phyloP scores from a whole-genome alignment of 2,329 filamentous ascomycete genomes.

The Cercospora sojina region DNA sequence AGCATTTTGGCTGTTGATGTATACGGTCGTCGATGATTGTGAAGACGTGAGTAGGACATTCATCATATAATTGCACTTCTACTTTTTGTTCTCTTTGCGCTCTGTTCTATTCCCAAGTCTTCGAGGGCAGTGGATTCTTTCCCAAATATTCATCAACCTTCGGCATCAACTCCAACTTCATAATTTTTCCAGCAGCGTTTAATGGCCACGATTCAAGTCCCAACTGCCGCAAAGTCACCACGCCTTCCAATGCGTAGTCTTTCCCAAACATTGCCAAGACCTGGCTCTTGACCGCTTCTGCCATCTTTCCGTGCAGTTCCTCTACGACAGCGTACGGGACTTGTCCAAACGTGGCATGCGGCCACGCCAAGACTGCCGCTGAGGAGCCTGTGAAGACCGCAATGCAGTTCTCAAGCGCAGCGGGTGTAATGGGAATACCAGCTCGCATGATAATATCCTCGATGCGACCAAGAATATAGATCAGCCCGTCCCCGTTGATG shows the following conservation, averaged over 20 bases:
- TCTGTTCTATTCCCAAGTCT: background rate
- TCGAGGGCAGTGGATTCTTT: background rate
- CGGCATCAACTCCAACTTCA: constrained; percentile 25
- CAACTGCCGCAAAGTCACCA: constrained; percentile 24
- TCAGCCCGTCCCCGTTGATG: constrained; percentile 21
- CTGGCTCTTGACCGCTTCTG: constrained; percentile 23
- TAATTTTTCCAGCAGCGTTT: constrained; percentile 32
- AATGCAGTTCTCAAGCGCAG: constrained; percentile 30
- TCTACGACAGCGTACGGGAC: constrained; percentile 27
- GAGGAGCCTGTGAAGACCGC: constrained; percentile 20
- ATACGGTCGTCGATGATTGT: background rate
- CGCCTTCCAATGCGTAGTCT: constrained; percentile 26
- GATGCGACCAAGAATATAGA: constrained; percentile 30
- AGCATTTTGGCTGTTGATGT: background rate
- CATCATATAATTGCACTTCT: background rate
- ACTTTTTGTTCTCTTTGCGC: background rate
- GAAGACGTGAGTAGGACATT: background rate
- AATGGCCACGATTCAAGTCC: constrained; percentile 26
- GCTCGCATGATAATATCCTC: constrained; percentile 32
- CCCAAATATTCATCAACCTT: background rate
- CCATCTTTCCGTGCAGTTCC: constrained; percentile 19
- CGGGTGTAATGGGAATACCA: constrained; percentile 26
- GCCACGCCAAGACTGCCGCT: constrained; percentile 22
- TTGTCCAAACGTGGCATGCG: constrained; percentile 23
- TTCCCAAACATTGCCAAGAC: constrained; percentile 26